Percentiles rank a stretch among this genome's conserved stretches.
Conservation (phyloP, 148 eudicot species). For the Persicaria tinctoria region DNA sequence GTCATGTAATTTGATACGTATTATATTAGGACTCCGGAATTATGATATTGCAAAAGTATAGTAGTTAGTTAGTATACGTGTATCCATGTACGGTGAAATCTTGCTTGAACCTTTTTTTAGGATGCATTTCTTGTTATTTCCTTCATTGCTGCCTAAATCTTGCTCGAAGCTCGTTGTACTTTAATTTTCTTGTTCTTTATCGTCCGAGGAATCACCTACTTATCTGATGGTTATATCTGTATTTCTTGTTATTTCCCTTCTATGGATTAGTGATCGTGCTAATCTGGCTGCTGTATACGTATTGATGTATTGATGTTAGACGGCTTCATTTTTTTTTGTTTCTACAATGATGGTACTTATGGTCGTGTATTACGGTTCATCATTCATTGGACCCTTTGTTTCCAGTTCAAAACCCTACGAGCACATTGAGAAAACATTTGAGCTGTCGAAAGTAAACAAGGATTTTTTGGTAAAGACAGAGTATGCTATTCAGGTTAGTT, state of each 20-base stretch:
- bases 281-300: background rate
- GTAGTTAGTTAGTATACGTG: background rate
- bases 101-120: background rate
- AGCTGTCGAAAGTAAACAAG: slow-evolving; percentile 52
- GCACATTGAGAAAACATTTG: slow-evolving; percentile 56
- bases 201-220: background rate
- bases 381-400: slow-evolving; percentile 6
- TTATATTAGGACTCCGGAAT: background rate
- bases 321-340: background rate
- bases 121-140: background rate
- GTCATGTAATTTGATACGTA: background rate
- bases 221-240: background rate
- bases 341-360: background rate
- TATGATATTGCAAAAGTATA: background rate
- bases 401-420: slow-evolving; percentile 67
- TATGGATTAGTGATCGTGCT: background rate
- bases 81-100: background rate
- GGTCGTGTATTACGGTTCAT: background rate
- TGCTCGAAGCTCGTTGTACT: background rate
- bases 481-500: slow-evolving; percentile 74
- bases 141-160: background rate
- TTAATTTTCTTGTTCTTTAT: background rate
- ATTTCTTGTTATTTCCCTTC: background rate
- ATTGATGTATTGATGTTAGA: background rate
- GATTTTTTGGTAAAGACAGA: slow-evolving; percentile 58